Conservation (phyloP, 2,329 filamentous ascomycete genomes). For the Diaporthe nobilis region DNA sequence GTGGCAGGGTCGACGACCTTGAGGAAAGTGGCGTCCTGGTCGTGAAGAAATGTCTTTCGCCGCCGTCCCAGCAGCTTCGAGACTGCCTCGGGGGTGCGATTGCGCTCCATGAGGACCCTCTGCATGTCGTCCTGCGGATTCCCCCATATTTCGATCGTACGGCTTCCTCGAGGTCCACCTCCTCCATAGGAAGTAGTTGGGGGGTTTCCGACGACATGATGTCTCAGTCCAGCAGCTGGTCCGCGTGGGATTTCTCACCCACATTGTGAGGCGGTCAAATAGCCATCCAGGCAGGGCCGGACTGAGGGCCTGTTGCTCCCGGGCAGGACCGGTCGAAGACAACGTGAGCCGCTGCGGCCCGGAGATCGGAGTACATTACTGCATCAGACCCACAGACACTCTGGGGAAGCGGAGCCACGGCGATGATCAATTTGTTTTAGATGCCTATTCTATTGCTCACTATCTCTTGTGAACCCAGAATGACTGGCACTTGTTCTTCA, state of each 20-base stretch:
- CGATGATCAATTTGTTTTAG: neutral
- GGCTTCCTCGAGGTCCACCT: slow-evolving; percentile 16
- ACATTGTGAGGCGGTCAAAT: neutral
- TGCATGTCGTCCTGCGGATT: slow-evolving; percentile 21
- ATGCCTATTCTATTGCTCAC: neutral
- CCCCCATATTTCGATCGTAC: slow-evolving; percentile 13
- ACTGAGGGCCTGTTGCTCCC: neutral
- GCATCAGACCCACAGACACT: neutral
- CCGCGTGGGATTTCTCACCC: neutral
- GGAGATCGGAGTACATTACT: neutral
- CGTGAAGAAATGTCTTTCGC: neutral
- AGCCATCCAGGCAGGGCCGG: neutral
- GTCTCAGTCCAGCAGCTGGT: neutral
- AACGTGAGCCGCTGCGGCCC: neutral
- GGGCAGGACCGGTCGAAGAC: too few species aligned
- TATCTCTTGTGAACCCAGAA: neutral
- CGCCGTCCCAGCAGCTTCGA: neutral
- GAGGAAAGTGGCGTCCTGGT: neutral
- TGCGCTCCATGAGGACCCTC: slow-evolving; percentile 12
- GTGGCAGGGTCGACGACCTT: slow-evolving; percentile 9
- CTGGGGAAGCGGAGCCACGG: neutral
- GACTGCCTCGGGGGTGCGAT: slow-evolving; percentile 2
- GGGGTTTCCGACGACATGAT: neutral
- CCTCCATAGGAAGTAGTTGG: slow-evolving; percentile 12
- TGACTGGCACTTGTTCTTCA: neutral